A percentile compares a stretch with the other conserved stretches of the same genome.
These are phyloP conservation scores for Salix caprea DNA, from an alignment of 345 rosid genomes.

Conservation along the genomic window DNA sequence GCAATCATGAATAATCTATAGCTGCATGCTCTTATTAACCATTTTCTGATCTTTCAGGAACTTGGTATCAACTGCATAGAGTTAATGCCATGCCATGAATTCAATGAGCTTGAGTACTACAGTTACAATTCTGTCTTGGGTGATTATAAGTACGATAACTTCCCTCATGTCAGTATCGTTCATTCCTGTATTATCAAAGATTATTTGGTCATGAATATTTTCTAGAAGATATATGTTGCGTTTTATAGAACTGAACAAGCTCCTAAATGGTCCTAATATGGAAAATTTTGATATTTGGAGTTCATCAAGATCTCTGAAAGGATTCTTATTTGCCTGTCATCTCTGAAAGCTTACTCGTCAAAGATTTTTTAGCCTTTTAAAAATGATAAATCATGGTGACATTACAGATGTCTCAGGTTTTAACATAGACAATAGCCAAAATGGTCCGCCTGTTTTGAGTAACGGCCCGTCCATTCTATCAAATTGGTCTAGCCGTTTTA, in stretches of 20 bases:
- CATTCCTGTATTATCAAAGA: neutral
- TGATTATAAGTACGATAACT: slow-evolving; percentile 60
- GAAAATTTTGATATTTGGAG: neutral
- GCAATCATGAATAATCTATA: neutral
- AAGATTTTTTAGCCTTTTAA: neutral
- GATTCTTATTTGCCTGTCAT: neutral
- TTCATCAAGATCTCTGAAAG: neutral
- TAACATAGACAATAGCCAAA: too few species aligned
- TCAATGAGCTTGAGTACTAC: slow-evolving; percentile 91
- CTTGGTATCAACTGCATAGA: slow-evolving; percentile 96
- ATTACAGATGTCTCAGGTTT: neutral
- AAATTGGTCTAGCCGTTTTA: neutral
- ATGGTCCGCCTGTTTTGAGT: too few species aligned
- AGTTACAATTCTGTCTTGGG: slow-evolving; percentile 77
- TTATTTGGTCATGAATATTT: slow-evolving; percentile 7
- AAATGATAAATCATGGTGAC: neutral
- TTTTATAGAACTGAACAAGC: neutral
- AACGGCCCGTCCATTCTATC: too few species aligned
- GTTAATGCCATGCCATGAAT: slow-evolving; percentile 96
- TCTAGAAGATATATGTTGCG: neutral
- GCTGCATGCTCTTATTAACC: slow-evolving; percentile 9
- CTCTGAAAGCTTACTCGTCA: neutral
- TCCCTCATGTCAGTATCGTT: slow-evolving; percentile 13
- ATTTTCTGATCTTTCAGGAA: slow-evolving; percentile 54
- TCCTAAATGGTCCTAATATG: neutral